phyloP scores from a whole-genome alignment of 1,284 basidiomycete genomes.

The Moesziomyces sp. region DNA sequence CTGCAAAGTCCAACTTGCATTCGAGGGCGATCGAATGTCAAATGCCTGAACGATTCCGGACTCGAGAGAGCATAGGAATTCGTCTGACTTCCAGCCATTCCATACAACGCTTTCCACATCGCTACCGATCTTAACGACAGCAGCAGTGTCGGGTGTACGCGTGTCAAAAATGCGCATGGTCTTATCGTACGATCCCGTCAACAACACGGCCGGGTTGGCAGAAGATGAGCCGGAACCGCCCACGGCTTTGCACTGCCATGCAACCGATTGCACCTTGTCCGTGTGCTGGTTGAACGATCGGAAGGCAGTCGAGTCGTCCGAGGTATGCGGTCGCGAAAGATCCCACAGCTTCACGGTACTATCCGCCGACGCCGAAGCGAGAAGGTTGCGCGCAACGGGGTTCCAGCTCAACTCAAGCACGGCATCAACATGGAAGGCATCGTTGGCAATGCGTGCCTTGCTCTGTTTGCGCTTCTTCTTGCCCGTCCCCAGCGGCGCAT shows the following conservation, averaged over 20 bases:
- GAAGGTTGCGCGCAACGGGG: constrained; percentile 83
- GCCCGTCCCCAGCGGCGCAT: constrained; percentile 61
- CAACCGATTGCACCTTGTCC: constrained; percentile 96
- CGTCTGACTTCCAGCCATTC: constrained; percentile 91
- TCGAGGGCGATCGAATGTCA: constrained; percentile 80
- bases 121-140: constrained; percentile 81
- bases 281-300: constrained; percentile 85
- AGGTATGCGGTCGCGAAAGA: constrained; percentile 75
- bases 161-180: constrained; percentile 93
- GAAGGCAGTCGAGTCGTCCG: constrained; percentile 74
- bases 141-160: constrained; percentile 79
- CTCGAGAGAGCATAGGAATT: constrained; percentile 80
- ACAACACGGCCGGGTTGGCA: constrained; percentile 79
- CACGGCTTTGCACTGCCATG: constrained; percentile 78
- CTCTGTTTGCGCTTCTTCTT: constrained; percentile 81
- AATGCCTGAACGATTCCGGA: constrained; percentile 75
- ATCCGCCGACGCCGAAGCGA: constrained; percentile 93
- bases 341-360: constrained; percentile 98
- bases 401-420: constrained; percentile 95
- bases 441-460: constrained; percentile 77
- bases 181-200: constrained; percentile 93
- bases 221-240: constrained; percentile 60
- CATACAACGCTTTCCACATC: constrained; percentile 94
- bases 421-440: constrained; percentile 88
- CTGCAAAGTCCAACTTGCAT: constrained; percentile 82